Conservation (phyloP, 2,329 filamentous ascomycete species). For the Diaporthe velutina region DNA sequence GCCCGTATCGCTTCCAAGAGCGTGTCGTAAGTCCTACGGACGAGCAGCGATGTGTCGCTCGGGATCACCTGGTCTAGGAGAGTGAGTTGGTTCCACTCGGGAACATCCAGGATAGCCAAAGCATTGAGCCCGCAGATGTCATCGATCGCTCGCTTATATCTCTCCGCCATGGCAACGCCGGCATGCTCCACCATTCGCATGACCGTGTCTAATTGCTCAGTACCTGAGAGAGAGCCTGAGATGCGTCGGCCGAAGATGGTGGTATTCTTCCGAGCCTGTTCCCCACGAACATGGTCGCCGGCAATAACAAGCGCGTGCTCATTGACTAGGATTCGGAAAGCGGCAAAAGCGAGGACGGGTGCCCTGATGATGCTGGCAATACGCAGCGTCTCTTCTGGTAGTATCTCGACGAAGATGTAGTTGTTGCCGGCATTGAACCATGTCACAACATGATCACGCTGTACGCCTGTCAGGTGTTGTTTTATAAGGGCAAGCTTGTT, state of each 20-base stretch:
- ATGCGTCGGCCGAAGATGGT: conserved; percentile 35
- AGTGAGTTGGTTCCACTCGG: conserved; percentile 52
- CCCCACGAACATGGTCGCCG: conserved; percentile 50
- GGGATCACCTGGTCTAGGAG: conserved; percentile 34
- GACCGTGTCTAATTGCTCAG: conserved; percentile 32
- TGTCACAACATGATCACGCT: conserved; percentile 61
- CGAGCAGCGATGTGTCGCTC: not conserved
- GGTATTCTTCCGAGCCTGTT: conserved; percentile 20
- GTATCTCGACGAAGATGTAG: conserved; percentile 70
- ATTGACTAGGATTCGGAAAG: conserved; percentile 73
- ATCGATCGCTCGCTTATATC: conserved; percentile 52
- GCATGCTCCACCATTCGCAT: conserved; percentile 58
- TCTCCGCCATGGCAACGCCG: conserved; percentile 63
- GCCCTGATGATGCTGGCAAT: conserved; percentile 65
- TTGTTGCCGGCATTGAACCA: conserved; percentile 72
- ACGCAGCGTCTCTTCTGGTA: conserved; percentile 71
- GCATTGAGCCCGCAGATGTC: conserved; percentile 51
- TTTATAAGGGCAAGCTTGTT: not conserved
- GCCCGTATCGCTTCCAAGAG: conserved; percentile 36
- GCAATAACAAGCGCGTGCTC: conserved; percentile 68
- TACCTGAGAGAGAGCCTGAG: conserved; percentile 33
- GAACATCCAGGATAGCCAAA: conserved; percentile 47
- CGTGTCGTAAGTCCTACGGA: conserved; percentile 25
- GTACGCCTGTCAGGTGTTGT: conserved; percentile 41
- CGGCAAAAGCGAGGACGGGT: conserved; percentile 56